Percentiles rank a stretch among this genome's conserved stretches.
These are phyloP conservation scores for Isatis lusitanica DNA, from an alignment of 441 rosid genomes.

Conservation along the genomic window DNA sequence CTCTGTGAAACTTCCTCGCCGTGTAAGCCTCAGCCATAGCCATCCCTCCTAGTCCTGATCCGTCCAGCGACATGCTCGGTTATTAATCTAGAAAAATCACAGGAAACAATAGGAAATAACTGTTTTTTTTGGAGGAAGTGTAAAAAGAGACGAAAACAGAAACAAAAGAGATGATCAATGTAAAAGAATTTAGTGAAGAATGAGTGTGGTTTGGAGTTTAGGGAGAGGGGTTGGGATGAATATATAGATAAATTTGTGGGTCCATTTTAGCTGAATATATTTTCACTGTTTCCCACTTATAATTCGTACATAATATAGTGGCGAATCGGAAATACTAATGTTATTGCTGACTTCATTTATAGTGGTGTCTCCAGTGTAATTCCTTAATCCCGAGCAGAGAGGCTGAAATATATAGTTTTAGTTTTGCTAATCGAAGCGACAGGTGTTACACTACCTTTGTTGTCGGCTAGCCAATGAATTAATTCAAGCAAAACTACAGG, in stretches of 20 bases:
- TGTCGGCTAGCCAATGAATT: no score
- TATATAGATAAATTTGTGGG: constrained; percentile 34
- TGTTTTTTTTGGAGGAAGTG: not conserved
- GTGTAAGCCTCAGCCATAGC: constrained; percentile 34
- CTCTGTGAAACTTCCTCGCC: constrained; percentile 35
- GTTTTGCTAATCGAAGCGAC: no score
- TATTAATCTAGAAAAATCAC: not conserved
- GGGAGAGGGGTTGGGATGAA: constrained; percentile 13
- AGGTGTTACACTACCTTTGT: no score
- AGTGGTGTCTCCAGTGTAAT: not conserved
- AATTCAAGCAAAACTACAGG: no score
- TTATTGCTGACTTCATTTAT: constrained; percentile 5
- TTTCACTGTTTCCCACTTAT: constrained; percentile 33
- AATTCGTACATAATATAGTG: constrained; percentile 11
- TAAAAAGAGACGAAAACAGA: constrained; percentile 1
- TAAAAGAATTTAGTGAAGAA: constrained; percentile 11
- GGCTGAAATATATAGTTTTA: not conserved
- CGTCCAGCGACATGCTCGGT: constrained; percentile 30
- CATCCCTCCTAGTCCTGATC: constrained; percentile 34
- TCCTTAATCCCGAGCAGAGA: not conserved
- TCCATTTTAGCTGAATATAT: constrained; percentile 23
- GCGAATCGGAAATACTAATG: constrained; percentile 8
- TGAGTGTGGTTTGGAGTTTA: constrained; percentile 15
- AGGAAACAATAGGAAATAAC: not conserved
- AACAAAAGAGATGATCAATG: constrained; percentile 2